Percentiles rank a stretch among this genome's conserved stretches.
Evolutionary conservation across 176 grass and related monocot genomes (phyloP).

Genomic region (Musa acuminata): DNA sequence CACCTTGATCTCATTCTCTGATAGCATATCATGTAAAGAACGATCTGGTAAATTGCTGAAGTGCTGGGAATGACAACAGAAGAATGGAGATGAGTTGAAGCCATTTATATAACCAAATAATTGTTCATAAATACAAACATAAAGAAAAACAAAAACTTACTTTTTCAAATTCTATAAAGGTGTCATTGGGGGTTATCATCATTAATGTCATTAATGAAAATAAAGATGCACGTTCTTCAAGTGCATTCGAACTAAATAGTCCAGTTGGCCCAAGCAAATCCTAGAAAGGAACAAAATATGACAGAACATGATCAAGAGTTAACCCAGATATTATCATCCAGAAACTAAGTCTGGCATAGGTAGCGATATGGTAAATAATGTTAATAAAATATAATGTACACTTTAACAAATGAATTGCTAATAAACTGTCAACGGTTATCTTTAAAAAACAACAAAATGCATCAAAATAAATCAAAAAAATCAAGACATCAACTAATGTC

Average conservation of each 20-base stretch:
- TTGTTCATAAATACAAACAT: constrained; percentile 17
- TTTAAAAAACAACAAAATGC: no score
- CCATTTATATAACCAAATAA: constrained; percentile 13
- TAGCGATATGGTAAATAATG: no score
- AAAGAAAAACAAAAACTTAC: constrained; percentile 29
- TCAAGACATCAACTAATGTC: no score
- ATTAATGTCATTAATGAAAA: constrained; percentile 73
- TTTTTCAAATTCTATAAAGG: constrained; percentile 90
- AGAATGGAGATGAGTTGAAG: constrained; percentile 16
- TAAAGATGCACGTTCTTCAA: constrained; percentile 46
- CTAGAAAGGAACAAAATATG: constrained; percentile 28
- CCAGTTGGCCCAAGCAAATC: constrained; percentile 75
- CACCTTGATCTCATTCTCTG: constrained; percentile 81
- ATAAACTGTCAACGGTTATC: no score
- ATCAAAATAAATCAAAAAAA: no score
- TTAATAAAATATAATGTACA: no score
- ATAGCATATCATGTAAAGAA: constrained; percentile 62
- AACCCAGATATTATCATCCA: no score
- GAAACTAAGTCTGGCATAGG: no score
- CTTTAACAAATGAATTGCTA: no score
- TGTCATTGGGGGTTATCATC: constrained; percentile 70
- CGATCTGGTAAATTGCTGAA: constrained; percentile 62
- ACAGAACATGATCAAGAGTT: no score
- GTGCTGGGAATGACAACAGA: constrained; percentile 44
- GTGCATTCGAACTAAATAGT: constrained; percentile 58